Conservation (phyloP, 2,329 filamentous ascomycete genomes). For the Alternaria sp. region DNA sequence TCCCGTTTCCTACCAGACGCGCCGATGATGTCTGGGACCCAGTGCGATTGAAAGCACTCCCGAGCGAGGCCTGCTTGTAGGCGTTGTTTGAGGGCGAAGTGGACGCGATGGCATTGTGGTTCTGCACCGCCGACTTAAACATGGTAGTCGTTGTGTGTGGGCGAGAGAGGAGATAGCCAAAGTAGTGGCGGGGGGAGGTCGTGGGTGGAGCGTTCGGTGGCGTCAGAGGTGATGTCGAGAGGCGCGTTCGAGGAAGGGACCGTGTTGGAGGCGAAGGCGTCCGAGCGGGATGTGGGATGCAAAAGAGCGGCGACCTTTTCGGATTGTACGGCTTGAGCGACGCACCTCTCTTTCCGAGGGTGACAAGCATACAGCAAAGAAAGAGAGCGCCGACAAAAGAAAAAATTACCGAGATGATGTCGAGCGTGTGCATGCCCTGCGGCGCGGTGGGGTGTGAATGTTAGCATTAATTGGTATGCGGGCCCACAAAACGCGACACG, state of each 20-base stretch:
- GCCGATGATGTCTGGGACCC: conserved; percentile 41
- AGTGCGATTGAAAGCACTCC: conserved; percentile 54
- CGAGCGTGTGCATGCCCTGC: conserved; percentile 33
- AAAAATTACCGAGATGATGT: conserved; percentile 35
- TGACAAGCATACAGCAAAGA: conserved; percentile 53
- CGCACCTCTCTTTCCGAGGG: conserved; percentile 42
- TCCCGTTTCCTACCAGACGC: conserved; percentile 47
- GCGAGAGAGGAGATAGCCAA: conserved; percentile 29
- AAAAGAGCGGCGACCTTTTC: conserved; percentile 31
- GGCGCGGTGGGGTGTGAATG: conserved; percentile 28
- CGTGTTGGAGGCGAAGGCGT: conserved; percentile 31
- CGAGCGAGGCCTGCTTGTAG: conserved; percentile 43
- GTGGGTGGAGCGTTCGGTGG: not conserved
- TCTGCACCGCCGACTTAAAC: conserved; percentile 54
- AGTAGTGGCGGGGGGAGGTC: conserved; percentile 19
- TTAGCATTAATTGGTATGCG: conserved; percentile 23
- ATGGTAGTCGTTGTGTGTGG: conserved; percentile 39
- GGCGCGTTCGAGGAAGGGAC: conserved; percentile 23
- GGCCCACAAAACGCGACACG: conserved; percentile 33
- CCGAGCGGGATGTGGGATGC: conserved; percentile 28
- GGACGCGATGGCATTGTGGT: conserved; percentile 47
- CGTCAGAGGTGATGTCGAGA: conserved; percentile 22
- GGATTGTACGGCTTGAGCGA: conserved; percentile 44
- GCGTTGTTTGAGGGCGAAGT: conserved; percentile 35
- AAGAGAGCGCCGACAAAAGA: conserved; percentile 37